Evolutionary conservation across 1,139 yeast species (phyloP).

Genomic region (Pichia sp.): DNA sequence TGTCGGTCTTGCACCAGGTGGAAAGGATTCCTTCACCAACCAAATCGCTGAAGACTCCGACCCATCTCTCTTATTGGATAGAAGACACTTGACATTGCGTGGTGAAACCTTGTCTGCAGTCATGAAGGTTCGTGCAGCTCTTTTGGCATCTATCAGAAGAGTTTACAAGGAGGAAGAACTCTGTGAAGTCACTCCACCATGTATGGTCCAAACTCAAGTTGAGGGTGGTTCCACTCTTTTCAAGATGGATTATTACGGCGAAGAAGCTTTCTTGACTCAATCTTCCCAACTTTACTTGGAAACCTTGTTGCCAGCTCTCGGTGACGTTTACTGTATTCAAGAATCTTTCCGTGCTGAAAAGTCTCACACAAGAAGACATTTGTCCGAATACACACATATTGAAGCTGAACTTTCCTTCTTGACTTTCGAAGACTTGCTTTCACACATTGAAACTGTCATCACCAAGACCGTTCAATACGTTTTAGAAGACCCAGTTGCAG

Average conservation of each 20-base stretch:
- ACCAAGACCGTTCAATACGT: slow-evolving; percentile 66
- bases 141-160: slow-evolving; percentile 67
- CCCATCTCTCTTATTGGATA: slow-evolving; percentile 86
- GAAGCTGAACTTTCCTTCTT: slow-evolving; percentile 91
- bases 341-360: slow-evolving; percentile 99
- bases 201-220: slow-evolving; percentile 99
- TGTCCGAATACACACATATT: slow-evolving; percentile 94
- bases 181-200: slow-evolving; percentile 95
- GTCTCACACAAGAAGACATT: slow-evolving; percentile 97
- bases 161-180: slow-evolving; percentile 70
- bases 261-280: slow-evolving; percentile 94
- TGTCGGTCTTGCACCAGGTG: slow-evolving; percentile 91
- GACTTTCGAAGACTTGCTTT: slow-evolving; percentile 75
- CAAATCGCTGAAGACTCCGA: slow-evolving; percentile 91
- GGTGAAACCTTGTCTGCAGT: slow-evolving; percentile 95
- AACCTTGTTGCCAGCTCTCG: slow-evolving; percentile 92
- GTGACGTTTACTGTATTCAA: slow-evolving; percentile 95
- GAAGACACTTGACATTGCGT: slow-evolving; percentile 89
- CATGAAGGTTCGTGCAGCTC: slow-evolving; percentile 87
- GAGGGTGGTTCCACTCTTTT: slow-evolving; percentile 98
- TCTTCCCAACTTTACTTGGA: slow-evolving; percentile 96
- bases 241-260: slow-evolving; percentile 90
- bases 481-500: slow-evolving; percentile 84
- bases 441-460: slow-evolving; percentile 77
- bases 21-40: slow-evolving; percentile 93